phyloP scores from a whole-genome alignment of 805 yeast genomes.

The Citeromyces matritensis region DNA sequence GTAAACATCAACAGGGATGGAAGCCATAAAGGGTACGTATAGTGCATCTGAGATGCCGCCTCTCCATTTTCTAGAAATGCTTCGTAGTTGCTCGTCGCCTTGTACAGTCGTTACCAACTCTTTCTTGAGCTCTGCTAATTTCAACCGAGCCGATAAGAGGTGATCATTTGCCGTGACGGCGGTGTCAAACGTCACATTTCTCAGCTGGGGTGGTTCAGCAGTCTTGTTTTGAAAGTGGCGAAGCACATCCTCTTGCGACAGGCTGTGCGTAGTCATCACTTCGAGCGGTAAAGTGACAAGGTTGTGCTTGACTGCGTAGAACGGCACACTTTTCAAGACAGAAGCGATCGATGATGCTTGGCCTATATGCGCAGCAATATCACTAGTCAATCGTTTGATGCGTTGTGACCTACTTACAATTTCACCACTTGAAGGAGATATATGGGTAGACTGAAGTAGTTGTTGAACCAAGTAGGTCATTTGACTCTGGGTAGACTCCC shows the following conservation, averaged over 20 bases:
- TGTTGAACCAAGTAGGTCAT: conserved; percentile 54
- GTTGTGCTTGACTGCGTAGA: conserved; percentile 33
- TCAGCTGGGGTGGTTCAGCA: conserved; percentile 20
- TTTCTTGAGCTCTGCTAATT: conserved; percentile 22
- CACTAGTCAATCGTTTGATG: conserved; percentile 28
- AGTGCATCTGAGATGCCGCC: conserved; percentile 43
- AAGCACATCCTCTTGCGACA: conserved; percentile 53
- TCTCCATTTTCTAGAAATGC: conserved; percentile 20
- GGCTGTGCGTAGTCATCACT: conserved; percentile 28
- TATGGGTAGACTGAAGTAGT: conserved; percentile 34
- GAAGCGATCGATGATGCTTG: conserved; percentile 66
- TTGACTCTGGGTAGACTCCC: conserved; percentile 71
- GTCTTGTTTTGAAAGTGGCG: conserved; percentile 20
- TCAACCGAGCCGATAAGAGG: conserved; percentile 48
- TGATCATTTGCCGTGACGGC: conserved; percentile 76
- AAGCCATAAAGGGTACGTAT: conserved; percentile 52
- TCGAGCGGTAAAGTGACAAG: conserved; percentile 51
- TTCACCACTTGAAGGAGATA: conserved; percentile 31
- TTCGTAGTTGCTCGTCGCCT: conserved; percentile 9
- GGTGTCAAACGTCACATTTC: conserved; percentile 50
- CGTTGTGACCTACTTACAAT: conserved; percentile 30
- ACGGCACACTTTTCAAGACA: conserved; percentile 42
- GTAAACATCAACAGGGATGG: conserved; percentile 51
- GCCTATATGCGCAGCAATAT: conserved; percentile 68
- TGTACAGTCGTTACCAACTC: conserved; percentile 18